phyloP scores from a whole-genome alignment of 768 basidiomycete genomes.

The Termitomyces sp. region DNA sequence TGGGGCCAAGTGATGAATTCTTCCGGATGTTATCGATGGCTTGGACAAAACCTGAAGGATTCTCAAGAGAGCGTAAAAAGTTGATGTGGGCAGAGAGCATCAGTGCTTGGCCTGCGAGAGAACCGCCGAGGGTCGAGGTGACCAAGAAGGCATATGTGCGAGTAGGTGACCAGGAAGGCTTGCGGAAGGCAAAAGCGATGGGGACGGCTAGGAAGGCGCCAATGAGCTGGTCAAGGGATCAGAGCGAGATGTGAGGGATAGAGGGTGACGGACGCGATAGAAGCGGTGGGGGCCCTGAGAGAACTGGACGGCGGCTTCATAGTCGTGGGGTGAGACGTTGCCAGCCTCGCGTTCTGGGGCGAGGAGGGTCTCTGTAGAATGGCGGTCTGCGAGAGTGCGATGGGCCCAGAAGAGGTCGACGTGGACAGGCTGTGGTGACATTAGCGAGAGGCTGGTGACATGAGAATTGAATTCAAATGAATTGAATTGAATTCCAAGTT shows the following conservation, averaged over 20 bases:
- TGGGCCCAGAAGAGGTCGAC: constrained; percentile 34
- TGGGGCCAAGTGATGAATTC: constrained; percentile 26
- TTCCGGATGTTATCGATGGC: constrained; percentile 42
- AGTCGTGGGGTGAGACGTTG: constrained; percentile 48
- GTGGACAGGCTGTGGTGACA: constrained; percentile 9
- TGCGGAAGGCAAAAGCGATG: constrained; percentile 16
- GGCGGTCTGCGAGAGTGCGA: constrained; percentile 38
- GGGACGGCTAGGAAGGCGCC: constrained; percentile 12
- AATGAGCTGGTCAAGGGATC: constrained; percentile 8
- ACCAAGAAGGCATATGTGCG: constrained; percentile 16
- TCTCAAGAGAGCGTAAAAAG: constrained; percentile 33
- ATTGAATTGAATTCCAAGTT: background rate
- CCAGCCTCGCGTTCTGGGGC: constrained; percentile 49
- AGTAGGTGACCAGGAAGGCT: constrained; percentile 16
- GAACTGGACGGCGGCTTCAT: constrained; percentile 48
- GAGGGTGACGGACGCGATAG: constrained; percentile 27
- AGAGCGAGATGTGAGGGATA: background rate
- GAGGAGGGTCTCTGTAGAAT: constrained; percentile 40
- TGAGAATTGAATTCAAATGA: background rate
- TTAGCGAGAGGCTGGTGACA: background rate
- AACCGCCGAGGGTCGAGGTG: constrained; percentile 24
- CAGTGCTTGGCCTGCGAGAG: constrained; percentile 23
- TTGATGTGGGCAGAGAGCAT: constrained; percentile 26
- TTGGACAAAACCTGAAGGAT: constrained; percentile 32
- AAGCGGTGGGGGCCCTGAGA: constrained; percentile 40